phyloP scores from a whole-genome alignment of 208 protist genomes.

The Leishmania major region DNA sequence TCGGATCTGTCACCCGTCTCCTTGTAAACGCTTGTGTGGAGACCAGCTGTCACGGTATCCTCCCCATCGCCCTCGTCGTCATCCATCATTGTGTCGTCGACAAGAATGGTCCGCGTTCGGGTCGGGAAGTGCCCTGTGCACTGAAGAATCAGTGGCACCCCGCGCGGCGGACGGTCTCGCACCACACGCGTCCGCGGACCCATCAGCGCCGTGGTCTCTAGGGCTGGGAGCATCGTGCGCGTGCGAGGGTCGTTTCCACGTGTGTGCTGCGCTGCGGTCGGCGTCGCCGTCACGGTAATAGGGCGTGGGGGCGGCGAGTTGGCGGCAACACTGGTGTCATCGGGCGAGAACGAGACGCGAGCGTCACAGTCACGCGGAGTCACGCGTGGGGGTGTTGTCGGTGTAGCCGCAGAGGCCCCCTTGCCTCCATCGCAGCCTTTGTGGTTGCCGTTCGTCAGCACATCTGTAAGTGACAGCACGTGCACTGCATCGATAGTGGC shows the following conservation, averaged over 20 bases:
- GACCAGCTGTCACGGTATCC: slow-evolving; percentile 27
- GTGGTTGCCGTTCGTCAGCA: not conserved
- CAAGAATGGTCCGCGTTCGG: slow-evolving; percentile 18
- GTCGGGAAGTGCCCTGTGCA: slow-evolving; percentile 31
- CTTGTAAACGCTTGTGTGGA: slow-evolving; percentile 22
- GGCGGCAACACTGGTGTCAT: not conserved
- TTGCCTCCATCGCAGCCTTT: not conserved
- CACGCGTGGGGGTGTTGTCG: not conserved
- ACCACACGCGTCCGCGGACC: slow-evolving; percentile 13
- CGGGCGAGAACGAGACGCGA: not conserved
- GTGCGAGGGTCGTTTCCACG: not conserved
- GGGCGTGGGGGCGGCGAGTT: slow-evolving; percentile 3
- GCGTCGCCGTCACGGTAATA: not conserved
- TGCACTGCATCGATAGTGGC: slow-evolving; percentile 2
- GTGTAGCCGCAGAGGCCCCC: not conserved
- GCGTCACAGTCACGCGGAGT: not conserved
- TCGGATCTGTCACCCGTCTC: slow-evolving; percentile 18
- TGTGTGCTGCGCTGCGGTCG: not conserved
- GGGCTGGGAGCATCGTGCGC: not conserved
- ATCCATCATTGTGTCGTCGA: slow-evolving; percentile 2
- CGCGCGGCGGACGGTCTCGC: slow-evolving; percentile 20
- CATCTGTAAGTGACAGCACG: not conserved
- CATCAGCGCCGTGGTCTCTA: not conserved
- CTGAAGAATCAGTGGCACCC: slow-evolving; percentile 29
- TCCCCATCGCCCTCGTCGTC: slow-evolving; percentile 5